A percentile compares a stretch with the other conserved stretches of the same genome.
These are phyloP conservation scores for Simplicillium aogashimaense DNA, from an alignment of 2,329 filamentous ascomycete species.

Conservation along the genomic window DNA sequence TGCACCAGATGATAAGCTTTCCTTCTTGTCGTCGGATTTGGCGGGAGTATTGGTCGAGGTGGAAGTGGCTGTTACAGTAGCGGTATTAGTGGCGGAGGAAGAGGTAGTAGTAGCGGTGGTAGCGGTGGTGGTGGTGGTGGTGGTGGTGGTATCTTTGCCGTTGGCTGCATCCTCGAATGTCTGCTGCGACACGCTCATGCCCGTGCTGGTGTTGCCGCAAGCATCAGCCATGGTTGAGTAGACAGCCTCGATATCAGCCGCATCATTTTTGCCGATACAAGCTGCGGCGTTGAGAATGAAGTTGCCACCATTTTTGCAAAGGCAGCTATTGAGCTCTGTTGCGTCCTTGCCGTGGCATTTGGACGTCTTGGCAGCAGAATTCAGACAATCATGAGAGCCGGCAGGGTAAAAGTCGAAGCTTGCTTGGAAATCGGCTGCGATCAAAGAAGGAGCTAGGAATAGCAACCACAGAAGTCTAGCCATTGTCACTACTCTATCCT, in stretches of 20 bases:
- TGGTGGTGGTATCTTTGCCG: constrained; percentile 6
- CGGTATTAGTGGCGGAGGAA: constrained; percentile 2
- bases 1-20: constrained; percentile 15
- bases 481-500: too few relatives aligned
- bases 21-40: not conserved
- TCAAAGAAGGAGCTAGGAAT: too few relatives aligned
- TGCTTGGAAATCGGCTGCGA: constrained; percentile 16
- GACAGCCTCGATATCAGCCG: constrained; percentile 22
- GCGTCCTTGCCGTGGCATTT: constrained; percentile 25
- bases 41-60: constrained; percentile 9
- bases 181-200: constrained; percentile 23
- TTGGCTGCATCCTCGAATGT: constrained; percentile 26
- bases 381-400: constrained; percentile 28
- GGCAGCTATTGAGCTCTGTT: constrained; percentile 28
- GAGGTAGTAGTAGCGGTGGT: constrained; percentile 9
- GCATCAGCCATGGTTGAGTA: constrained; percentile 28
- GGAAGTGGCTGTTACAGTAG: constrained; percentile 8
- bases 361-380: constrained; percentile 21
- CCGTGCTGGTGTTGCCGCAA: constrained; percentile 29
- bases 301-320: constrained; percentile 32
- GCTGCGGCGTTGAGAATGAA: constrained; percentile 31
- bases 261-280: constrained; percentile 26
- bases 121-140: constrained; percentile 8
- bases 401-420: constrained; percentile 34
- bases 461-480: too few relatives aligned